These are phyloP conservation scores for Pilatotrama ljubarskyi DNA, from an alignment of 768 basidiomycete species.

Conservation along the genomic window DNA sequence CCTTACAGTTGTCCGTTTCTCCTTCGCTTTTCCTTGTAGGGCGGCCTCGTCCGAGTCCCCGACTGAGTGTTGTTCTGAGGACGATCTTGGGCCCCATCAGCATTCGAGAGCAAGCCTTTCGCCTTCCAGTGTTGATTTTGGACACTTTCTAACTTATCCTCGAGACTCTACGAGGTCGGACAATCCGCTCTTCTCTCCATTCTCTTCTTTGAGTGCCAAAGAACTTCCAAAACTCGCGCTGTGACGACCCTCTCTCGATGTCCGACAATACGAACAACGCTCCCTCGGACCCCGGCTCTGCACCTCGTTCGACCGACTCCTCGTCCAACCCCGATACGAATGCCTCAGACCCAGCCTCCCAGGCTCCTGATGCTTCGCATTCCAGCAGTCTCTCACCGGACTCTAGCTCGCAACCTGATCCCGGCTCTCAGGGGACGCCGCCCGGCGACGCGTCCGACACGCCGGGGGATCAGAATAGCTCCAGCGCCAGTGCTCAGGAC, in stretches of 20 bases:
- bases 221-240: background rate
- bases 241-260: constrained; percentile 3
- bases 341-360: background rate
- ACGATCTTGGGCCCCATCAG: background rate
- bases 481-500: too few species aligned
- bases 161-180: background rate
- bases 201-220: background rate
- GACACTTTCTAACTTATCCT: background rate
- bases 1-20: background rate
- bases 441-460: too few species aligned
- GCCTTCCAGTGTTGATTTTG: background rate
- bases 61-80: constrained; percentile 2
- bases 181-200: background rate
- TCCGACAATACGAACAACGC: constrained; percentile 10
- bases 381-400: background rate
- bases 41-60: constrained; percentile 8
- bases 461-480: too few species aligned
- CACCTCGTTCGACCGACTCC: background rate
- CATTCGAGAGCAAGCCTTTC: constrained; percentile 9
- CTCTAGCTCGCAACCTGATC: background rate
- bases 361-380: background rate
- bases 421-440: too few species aligned
- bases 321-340: background rate
- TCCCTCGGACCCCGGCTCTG: background rate
- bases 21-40: background rate